Evolutionary conservation across 148 eudicot genomes (phyloP).

Genomic region (Vaccinium myrtillus): DNA sequence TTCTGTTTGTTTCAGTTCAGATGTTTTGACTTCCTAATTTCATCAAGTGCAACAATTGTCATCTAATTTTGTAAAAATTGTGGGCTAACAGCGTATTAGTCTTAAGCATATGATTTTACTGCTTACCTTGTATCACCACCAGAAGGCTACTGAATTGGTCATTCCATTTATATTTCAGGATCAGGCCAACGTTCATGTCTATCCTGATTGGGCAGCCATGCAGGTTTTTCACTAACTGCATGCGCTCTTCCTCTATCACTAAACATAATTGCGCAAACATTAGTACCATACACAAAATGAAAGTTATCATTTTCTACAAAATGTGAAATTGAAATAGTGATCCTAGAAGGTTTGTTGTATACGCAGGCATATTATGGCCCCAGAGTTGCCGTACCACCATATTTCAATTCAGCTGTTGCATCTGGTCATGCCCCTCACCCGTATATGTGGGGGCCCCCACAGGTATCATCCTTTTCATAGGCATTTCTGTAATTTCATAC

Average conservation of each 20-base stretch:
- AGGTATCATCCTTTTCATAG: slow-evolving; percentile 38
- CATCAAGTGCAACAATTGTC: background rate
- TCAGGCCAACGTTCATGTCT: slow-evolving; percentile 62
- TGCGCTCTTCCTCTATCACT: background rate
- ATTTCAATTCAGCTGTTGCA: slow-evolving; percentile 69
- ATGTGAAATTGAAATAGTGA: background rate
- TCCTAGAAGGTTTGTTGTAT: slow-evolving; percentile 1
- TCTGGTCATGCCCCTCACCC: slow-evolving; percentile 77
- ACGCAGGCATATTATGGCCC: slow-evolving; percentile 92
- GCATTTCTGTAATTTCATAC: background rate
- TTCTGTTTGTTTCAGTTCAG: background rate
- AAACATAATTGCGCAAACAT: background rate
- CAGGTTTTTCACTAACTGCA: slow-evolving; percentile 51
- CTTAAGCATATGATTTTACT: background rate
- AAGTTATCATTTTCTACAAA: background rate
- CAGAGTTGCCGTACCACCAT: slow-evolving; percentile 79
- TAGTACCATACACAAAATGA: background rate
- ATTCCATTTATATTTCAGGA: slow-evolving; percentile 48
- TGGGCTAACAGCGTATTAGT: background rate
- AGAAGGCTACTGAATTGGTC: slow-evolving; percentile 11
- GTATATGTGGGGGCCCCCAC: slow-evolving; percentile 96
- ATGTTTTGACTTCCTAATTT: background rate
- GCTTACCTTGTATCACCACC: background rate
- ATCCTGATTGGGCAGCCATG: slow-evolving; percentile 97
- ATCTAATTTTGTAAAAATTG: background rate